Evolutionary conservation across 129 eudicot species (phyloP).

Genomic region (Escallonia herrerae): DNA sequence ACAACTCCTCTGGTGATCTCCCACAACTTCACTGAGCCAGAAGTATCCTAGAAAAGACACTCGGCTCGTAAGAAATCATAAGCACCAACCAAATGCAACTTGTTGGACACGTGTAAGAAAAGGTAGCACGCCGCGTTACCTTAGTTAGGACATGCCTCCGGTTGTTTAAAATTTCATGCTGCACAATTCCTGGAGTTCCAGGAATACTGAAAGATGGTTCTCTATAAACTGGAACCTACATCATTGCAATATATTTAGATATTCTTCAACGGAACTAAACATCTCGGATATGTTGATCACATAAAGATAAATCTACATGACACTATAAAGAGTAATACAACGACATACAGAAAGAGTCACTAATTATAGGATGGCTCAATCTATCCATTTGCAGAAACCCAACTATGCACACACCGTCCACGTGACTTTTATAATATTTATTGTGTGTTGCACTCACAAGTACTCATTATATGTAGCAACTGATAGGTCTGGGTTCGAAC

Average conservation of each 20-base stretch:
- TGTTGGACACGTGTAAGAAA: not conserved
- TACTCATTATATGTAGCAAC: too few relatives aligned
- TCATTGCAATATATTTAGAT: not conserved
- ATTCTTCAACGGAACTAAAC: too few relatives aligned
- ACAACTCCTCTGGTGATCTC: slow-evolving; percentile 86
- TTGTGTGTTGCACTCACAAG: too few relatives aligned
- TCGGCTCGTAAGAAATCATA: not conserved
- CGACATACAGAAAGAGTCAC: too few relatives aligned
- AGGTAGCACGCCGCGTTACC: slow-evolving; percentile 31
- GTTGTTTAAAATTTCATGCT: slow-evolving; percentile 85
- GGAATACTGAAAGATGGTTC: slow-evolving; percentile 68
- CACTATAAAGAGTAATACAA: not conserved
- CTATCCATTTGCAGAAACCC: too few relatives aligned
- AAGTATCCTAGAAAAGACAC: slow-evolving; percentile 62
- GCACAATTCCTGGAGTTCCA: slow-evolving; percentile 92
- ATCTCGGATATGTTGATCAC: too few relatives aligned
- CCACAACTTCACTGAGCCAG: slow-evolving; percentile 90
- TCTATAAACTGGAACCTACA: slow-evolving; percentile 81
- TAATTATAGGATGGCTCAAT: too few relatives aligned
- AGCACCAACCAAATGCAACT: not conserved
- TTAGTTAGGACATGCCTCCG: slow-evolving; percentile 87
- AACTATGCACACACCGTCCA: too few relatives aligned
- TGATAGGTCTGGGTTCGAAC: too few relatives aligned
- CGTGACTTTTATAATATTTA: too few relatives aligned
- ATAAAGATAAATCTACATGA: not conserved